Base-by-base conservation (phyloP, 768 basidiomycete genomes). In the Lactarius vividus region DNA sequence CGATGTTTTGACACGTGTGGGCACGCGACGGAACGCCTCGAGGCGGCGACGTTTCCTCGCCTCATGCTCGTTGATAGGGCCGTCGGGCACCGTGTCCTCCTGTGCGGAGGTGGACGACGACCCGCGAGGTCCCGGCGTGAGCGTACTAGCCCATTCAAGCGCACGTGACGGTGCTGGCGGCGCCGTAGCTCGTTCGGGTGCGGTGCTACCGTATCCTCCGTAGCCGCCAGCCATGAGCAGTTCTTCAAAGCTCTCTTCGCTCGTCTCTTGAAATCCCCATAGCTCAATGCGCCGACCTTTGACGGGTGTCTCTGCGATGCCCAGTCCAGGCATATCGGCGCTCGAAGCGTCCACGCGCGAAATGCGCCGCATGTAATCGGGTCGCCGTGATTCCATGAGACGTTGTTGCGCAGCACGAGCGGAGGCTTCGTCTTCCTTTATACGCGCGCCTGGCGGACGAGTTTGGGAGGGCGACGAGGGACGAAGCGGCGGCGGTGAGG, bases 151-250 rank as follows among this genome's bases (percentile, higher is more conserved):
- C 82, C 77, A 88, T 64, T 88, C 85, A 35, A 85, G 78, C 11
- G 85, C 86, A 55, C 84, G 78, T 80, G 87, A 69, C 64, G 72
- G 28, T 65, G 63, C 20, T 54, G 72, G 68, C 9, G 74, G 74
- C 29, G 64, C 49, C 20, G 52, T 40, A 6, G 74, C 74, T n/a
- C 65, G 56, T 4, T 63, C 67, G 60, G 74, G 73, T 3, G 70
- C 71, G 1, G 74, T 70, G 44, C 70, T 70, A 3, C 76, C 90
- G 74, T 91, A 92, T 67, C 83, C 82, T 1, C 86, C 88, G 74
- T 92, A 92, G 9, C 91, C 90, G 35, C 89, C 89, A 23, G 89
- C 89, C 84, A 91, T 89, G 49, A 92, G 74, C 70, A 89, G 89
- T 76, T 92, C 90, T 71, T 92, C 91, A 70, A 92, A 92, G 71